Evolutionary conservation across 139 green algal species (phyloP), one percentile per base, ranked within the genome.

Genomic region (Chlorella ohadii): DNA sequence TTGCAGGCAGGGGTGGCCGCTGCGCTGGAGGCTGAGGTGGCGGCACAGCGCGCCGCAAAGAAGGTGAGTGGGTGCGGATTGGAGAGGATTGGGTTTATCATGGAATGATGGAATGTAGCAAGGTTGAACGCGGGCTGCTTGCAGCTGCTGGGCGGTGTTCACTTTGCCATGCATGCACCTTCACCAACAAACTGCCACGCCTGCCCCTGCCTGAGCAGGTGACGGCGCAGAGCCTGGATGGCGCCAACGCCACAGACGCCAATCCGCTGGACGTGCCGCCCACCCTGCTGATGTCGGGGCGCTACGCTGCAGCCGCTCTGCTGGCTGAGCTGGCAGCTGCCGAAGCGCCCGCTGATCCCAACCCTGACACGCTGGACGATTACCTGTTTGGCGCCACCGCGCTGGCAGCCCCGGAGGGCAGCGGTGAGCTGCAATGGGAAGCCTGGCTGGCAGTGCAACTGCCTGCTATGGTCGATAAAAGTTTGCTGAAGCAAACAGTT

Each of bases 191-290:
- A n/a, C n/a, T n/a, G 44, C 44, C 9, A 51, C 44, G 44, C 6
- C 44, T 51, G 44, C 44, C 44, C 44, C 44, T 15, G 36, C 59
- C 36, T 33, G n/a, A 20, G 33, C 47, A 68, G 22, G 74, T 81
- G 56, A 59, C 74, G 7, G 59, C 33, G 7, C 74, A 81, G 74
- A 71, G 55, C 56, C 36, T 71, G 17, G 74, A 81, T 23, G 6
- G 15, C 15, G 51, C 55, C 31, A 82, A 82, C 17, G 59, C 59
- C 57, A 82, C 57, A 20, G 51, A 59, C 51, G 12, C 51, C 59
- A 82, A 81, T 59, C 76, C 76, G 7, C 2, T 56, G 76, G 76
- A 63, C 4, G 51, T 82, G 59, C 59, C 71, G 33, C 23, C 59
- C 57, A 72, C 59, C 59, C 38, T 82, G 76, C 76, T 82, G 36